Conservation (phyloP, 495 filamentous ascomycete species). For the Annulohypoxylon maeteangense region DNA sequence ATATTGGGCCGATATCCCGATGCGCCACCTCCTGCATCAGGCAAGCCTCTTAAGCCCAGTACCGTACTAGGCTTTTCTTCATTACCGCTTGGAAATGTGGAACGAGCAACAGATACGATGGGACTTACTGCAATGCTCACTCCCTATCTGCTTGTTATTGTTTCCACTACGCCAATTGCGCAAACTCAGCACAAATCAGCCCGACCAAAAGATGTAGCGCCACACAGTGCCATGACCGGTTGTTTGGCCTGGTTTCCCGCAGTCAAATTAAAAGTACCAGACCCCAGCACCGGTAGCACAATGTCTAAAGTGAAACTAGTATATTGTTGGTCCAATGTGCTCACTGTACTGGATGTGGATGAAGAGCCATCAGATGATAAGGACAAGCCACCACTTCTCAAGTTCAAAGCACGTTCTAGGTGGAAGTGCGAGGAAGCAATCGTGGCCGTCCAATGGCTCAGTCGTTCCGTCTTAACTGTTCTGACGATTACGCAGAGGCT, state of each 20-base stretch:
- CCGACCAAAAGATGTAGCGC: slow-evolving; percentile 86
- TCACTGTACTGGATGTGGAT: slow-evolving; percentile 90
- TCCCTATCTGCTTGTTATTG: slow-evolving; percentile 93
- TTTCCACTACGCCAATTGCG: slow-evolving; percentile 94
- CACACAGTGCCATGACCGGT: slow-evolving; percentile 90
- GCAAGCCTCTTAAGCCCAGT: slow-evolving; percentile 85
- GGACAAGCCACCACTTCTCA: slow-evolving; percentile 77
- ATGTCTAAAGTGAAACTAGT: slow-evolving; percentile 86
- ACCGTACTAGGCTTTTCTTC: slow-evolving; percentile 93
- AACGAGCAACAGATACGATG: slow-evolving; percentile 85
- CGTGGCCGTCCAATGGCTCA: slow-evolving; percentile 96
- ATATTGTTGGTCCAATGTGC: slow-evolving; percentile 97
- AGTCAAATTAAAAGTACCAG: slow-evolving; percentile 85
- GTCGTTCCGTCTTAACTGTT: slow-evolving; percentile 89
- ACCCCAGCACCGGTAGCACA: slow-evolving; percentile 62
- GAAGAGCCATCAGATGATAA: slow-evolving; percentile 73
- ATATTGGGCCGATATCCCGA: slow-evolving; percentile 92
- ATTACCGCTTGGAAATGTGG: slow-evolving; percentile 90
- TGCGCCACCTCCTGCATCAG: slow-evolving; percentile 57
- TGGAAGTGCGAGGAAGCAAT: slow-evolving; percentile 97
- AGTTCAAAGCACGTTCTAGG: slow-evolving; percentile 83
- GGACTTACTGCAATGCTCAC: slow-evolving; percentile 96
- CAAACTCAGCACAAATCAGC: slow-evolving; percentile 95
- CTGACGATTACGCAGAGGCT: slow-evolving; percentile 93
- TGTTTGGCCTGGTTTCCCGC: slow-evolving; percentile 98